These are phyloP conservation scores for Pyrenophora teres DNA, from an alignment of 2,329 filamentous ascomycete genomes.

Conservation along the genomic window DNA sequence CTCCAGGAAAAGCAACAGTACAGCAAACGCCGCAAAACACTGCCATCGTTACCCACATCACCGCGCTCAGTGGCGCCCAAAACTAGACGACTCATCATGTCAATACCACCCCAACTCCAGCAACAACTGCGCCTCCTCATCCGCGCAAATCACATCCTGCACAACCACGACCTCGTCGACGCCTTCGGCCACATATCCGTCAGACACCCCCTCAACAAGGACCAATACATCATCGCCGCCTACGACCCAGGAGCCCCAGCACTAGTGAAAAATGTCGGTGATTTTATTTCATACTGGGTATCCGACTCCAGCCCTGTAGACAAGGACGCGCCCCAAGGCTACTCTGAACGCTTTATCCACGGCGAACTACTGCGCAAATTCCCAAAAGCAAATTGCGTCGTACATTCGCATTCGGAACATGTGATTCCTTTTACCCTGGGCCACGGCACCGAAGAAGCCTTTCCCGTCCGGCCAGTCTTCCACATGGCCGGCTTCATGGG, in stretches of 20 bases:
- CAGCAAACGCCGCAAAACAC: not conserved
- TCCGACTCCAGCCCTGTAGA: constrained; percentile 51
- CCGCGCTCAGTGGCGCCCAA: not conserved
- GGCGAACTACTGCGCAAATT: constrained; percentile 47
- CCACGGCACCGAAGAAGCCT: constrained; percentile 16
- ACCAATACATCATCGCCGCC: constrained; percentile 56
- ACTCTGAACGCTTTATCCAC: constrained; percentile 53
- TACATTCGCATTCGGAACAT: constrained; percentile 49
- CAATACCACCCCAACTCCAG: constrained; percentile 18
- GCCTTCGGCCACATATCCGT: constrained; percentile 60
- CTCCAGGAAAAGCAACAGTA: not conserved
- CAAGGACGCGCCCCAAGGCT: constrained; percentile 43
- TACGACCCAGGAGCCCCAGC: constrained; percentile 53
- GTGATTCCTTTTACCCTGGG: constrained; percentile 49
- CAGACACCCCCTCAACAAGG: constrained; percentile 52
- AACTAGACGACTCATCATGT: constrained; percentile 1
- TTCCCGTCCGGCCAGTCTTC: constrained; percentile 33
- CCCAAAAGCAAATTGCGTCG: constrained; percentile 46
- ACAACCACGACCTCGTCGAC: constrained; percentile 57
- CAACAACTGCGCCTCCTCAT: constrained; percentile 30
- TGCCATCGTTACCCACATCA: not conserved
- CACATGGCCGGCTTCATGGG: constrained; percentile 52
- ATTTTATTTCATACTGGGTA: constrained; percentile 56
- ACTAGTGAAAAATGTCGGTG: constrained; percentile 49
- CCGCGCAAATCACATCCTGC: constrained; percentile 55